Evolutionary conservation across 768 basidiomycete genomes (phyloP), one percentile per base, ranked within the genome.

Genomic region (Daedalea quercina): DNA sequence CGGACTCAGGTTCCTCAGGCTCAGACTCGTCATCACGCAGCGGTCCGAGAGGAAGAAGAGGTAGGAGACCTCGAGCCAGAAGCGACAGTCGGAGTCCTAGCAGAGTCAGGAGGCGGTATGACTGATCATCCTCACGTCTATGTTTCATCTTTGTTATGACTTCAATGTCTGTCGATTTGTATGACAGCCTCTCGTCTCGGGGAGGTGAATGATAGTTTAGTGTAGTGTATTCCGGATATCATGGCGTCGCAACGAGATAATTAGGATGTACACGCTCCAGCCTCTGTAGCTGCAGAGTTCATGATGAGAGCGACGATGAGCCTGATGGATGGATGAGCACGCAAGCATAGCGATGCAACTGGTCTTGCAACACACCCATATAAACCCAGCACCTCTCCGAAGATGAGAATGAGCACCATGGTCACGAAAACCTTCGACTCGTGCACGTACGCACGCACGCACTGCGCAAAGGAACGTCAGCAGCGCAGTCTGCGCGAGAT

Each of bases 381-480:
- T 51, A 95, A 69, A 34, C 94, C 94, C 54, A 96, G 73, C 22
- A 96, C 94, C 68, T 95, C 93, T 7, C 84, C 85, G 59, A 92
- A 93, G 58, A 92, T 92, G 65, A 98, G 82, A 58, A 98, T 94
- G 40, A 98, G 83, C 19, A 98, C 92, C 94, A 97, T 97, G 7
- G 86, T 77, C 20, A 97, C 94, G 65, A 94, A 97, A 24, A 97
- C 83, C 66, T 82, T 86, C 56, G 85, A 85, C 71, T 96, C 94
- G 62, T 92, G 80, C 23, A 96, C 80, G 65, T 92, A 96, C 56
- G 91, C 91, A 54, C 93, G 81, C 15, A 94, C 91, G 62, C 91
- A 94, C 90, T 94, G 57, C 0, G 25, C 15, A 6, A 6, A 13
- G 1, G 24, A 9, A 15, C 3, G 26, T 34, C 12, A 34, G 13